These are phyloP conservation scores for Neurospora sp. DNA, from an alignment of 495 filamentous ascomycete genomes.

Conservation along the genomic window DNA sequence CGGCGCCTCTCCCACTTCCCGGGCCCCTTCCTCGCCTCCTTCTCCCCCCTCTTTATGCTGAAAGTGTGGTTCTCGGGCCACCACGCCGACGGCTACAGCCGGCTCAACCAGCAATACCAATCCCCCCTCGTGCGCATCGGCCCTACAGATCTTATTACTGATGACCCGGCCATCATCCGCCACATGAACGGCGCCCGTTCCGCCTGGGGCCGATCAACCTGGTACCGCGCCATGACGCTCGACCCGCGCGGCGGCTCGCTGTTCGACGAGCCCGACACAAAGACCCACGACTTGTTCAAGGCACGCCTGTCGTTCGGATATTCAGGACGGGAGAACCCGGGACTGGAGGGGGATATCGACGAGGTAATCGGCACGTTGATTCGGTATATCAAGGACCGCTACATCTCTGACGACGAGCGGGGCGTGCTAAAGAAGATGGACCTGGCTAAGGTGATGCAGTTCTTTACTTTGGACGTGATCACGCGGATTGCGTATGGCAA, in stretches of 20 bases:
- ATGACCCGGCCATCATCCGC: conserved; percentile 28
- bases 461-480: conserved; percentile 43
- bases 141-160: conserved; percentile 27
- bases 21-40: conserved; percentile 12
- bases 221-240: conserved; percentile 30
- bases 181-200: conserved; percentile 29
- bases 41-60: conserved; percentile 14
- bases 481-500: conserved; percentile 41
- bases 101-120: neutral
- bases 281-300: conserved; percentile 21
- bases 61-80: neutral
- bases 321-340: conserved; percentile 31
- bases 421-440: conserved; percentile 25
- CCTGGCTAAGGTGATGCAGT: conserved; percentile 30
- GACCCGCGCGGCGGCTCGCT: conserved; percentile 35
- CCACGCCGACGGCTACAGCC: neutral
- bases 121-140: conserved; percentile 25
- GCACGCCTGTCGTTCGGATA: conserved; percentile 27
- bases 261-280: conserved; percentile 32
- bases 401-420: conserved; percentile 19
- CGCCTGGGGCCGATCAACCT: conserved; percentile 21
- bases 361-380: conserved; percentile 27
- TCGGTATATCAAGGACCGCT: conserved; percentile 25
- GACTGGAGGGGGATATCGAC: conserved; percentile 33
- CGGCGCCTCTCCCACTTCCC: conserved; percentile 18